Evolutionary conservation across 306 rosid species (phyloP).

Genomic region (Prosopis cineraria): DNA sequence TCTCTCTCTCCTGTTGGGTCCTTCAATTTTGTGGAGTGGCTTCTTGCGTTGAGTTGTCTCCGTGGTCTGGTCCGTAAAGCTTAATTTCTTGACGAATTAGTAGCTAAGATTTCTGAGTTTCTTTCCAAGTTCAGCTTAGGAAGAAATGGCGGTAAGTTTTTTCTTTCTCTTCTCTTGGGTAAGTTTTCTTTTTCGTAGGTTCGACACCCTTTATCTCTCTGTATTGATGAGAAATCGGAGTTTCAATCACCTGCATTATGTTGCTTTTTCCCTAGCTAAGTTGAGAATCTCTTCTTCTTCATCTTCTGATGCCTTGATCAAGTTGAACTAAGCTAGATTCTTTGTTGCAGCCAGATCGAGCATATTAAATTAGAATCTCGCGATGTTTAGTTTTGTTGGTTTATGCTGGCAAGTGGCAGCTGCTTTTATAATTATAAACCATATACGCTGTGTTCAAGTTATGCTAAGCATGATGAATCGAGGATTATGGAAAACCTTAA

Average conservation of each 20-base stretch:
- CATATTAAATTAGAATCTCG: conserved; percentile 5
- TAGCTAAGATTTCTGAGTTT: conserved; percentile 11
- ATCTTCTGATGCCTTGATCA: not conserved
- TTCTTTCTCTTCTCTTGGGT: not conserved
- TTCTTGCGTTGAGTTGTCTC: conserved; percentile 10
- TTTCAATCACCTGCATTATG: conserved; percentile 25
- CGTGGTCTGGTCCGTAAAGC: conserved; percentile 30
- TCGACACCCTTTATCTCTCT: not conserved
- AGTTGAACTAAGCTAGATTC: conserved; percentile 5
- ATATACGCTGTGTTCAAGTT: not conserved
- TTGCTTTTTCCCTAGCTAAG: not conserved
- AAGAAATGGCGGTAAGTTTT: conserved; percentile 53
- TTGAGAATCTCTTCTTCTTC: conserved; percentile 1
- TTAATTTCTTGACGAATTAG: conserved; percentile 10
- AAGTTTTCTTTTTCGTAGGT: not conserved
- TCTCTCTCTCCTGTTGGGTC: conserved; percentile 8
- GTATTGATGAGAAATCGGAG: conserved; percentile 20
- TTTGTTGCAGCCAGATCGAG: conserved; percentile 14
- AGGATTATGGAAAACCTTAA: not conserved
- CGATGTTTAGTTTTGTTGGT: conserved; percentile 7
- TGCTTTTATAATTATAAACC: not conserved
- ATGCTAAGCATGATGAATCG: conserved; percentile 23
- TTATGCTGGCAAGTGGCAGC: conserved; percentile 10
- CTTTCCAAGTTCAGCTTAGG: conserved; percentile 34
- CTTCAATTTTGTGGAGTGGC: conserved; percentile 19